Conservation (phyloP, 1,284 basidiomycete genomes). For the Athelia psychrophila region DNA sequence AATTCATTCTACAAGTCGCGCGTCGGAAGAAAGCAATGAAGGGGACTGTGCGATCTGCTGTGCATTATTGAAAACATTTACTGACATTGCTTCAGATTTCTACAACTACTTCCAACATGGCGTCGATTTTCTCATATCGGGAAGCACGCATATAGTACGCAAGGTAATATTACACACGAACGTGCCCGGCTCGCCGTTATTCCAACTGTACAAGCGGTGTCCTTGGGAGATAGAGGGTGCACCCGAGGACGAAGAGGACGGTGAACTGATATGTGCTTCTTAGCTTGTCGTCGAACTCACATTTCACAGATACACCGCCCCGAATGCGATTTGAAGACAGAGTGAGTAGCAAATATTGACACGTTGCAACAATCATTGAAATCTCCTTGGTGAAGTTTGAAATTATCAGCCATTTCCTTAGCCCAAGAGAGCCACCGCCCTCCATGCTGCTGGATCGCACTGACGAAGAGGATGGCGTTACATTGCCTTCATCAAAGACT, state of each 20-base stretch:
- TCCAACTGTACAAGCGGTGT: constrained; percentile 87
- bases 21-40: constrained; percentile 38
- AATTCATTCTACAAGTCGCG: constrained; percentile 58
- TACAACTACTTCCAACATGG: constrained; percentile 92
- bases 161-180: constrained; percentile 88
- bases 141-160: constrained; percentile 66
- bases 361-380: neutral
- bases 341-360: constrained; percentile 30
- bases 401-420: constrained; percentile 71
- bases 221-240: constrained; percentile 79
- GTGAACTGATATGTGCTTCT: constrained; percentile 29
- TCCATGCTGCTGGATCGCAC: constrained; percentile 87
- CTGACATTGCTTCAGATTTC: constrained; percentile 54
- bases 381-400: constrained; percentile 52
- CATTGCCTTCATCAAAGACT: constrained; percentile 69
- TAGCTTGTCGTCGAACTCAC: constrained; percentile 1
- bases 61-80: neutral
- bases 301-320: constrained; percentile 58
- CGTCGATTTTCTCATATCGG: constrained; percentile 79
- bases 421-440: constrained; percentile 64
- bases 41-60: constrained; percentile 39
- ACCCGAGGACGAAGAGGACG: constrained; percentile 77
- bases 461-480: constrained; percentile 75
- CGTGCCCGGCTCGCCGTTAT: constrained; percentile 81
- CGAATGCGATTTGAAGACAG: constrained; percentile 66